These are phyloP conservation scores for Saturnispora dispora DNA, from an alignment of 805 yeast species.

Conservation along the genomic window DNA sequence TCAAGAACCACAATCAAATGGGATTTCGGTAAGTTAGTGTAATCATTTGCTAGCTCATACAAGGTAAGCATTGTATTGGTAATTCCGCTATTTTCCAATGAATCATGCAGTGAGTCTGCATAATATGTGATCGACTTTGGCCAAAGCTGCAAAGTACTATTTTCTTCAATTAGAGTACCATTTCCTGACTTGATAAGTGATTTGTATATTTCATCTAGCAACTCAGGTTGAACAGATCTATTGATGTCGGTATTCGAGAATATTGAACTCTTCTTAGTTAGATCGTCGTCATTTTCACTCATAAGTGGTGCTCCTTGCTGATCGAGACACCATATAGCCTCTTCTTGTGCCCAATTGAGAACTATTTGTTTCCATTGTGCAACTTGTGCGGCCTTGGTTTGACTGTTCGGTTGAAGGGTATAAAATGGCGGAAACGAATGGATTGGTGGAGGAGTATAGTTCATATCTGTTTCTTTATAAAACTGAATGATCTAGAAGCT, in stretches of 20 bases:
- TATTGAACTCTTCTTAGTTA: not conserved
- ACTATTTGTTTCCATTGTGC: conserved; percentile 69
- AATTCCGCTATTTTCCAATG: not conserved
- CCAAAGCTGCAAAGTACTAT: conserved; percentile 14
- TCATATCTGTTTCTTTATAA: not conserved
- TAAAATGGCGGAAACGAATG: conserved; percentile 84
- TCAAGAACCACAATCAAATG: conserved; percentile 32
- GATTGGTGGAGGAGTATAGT: conserved; percentile 37
- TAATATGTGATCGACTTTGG: conserved; percentile 1
- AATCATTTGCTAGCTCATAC: conserved; percentile 14
- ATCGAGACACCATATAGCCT: conserved; percentile 47
- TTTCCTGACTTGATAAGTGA: conserved; percentile 6
- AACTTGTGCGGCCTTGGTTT: conserved; percentile 68
- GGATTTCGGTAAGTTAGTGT: conserved; percentile 9
- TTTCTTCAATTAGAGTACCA: conserved; percentile 24
- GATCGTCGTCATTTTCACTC: not conserved
- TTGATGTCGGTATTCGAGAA: not conserved
- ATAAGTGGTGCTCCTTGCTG: conserved; percentile 26
- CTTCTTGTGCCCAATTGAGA: conserved; percentile 47
- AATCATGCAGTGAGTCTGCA: not conserved
- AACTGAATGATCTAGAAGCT: too few species aligned
- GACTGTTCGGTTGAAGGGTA: conserved; percentile 79
- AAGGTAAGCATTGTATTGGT: conserved; percentile 3
- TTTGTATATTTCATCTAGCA: not conserved
- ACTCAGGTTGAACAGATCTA: not conserved